phyloP scores from a whole-genome alignment of 2,329 filamentous ascomycete genomes.

The Grosmannia penicillata region DNA sequence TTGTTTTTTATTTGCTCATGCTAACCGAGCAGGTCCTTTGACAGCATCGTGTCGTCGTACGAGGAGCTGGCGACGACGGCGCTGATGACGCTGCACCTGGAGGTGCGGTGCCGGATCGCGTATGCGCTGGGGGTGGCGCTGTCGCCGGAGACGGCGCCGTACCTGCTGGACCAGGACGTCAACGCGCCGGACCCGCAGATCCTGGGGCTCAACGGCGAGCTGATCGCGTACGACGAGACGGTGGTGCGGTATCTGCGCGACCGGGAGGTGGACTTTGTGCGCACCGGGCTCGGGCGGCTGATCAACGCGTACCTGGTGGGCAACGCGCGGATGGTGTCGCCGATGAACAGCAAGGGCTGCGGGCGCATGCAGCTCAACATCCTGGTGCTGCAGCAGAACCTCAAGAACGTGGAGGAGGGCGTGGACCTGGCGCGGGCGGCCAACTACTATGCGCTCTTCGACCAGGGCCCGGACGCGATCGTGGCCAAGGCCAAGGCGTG shows the following conservation, averaged over 20 bases:
- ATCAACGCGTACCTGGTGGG: slow-evolving; percentile 68
- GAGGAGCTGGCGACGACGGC: slow-evolving; percentile 65
- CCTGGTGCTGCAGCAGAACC: slow-evolving; percentile 85
- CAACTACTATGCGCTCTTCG: slow-evolving; percentile 56
- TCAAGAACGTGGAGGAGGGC: slow-evolving; percentile 75
- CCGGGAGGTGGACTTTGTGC: slow-evolving; percentile 60
- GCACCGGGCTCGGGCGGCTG: slow-evolving; percentile 59
- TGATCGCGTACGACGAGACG: slow-evolving; percentile 80
- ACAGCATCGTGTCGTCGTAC: slow-evolving; percentile 72
- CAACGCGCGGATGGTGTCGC: slow-evolving; percentile 54
- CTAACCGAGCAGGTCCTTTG: slow-evolving; percentile 52
- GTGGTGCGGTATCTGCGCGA: slow-evolving; percentile 57
- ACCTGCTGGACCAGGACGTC: slow-evolving; percentile 55
- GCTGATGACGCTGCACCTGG: slow-evolving; percentile 74
- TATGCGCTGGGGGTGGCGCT: slow-evolving; percentile 55
- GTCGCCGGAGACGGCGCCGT: slow-evolving; percentile 45
- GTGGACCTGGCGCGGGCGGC: slow-evolving; percentile 49
- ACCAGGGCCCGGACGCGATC: slow-evolving; percentile 48
- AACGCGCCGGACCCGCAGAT: slow-evolving; percentile 67
- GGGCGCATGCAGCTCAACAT: slow-evolving; percentile 89
- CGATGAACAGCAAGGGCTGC: slow-evolving; percentile 74
- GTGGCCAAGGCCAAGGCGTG: slow-evolving; percentile 43
- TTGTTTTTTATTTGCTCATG: background rate
- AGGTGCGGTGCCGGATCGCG: slow-evolving; percentile 73
- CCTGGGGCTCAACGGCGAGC: slow-evolving; percentile 65